Base-by-base conservation (phyloP, 495 filamentous ascomycete genomes). In the Recurvomyces mirabilis region DNA sequence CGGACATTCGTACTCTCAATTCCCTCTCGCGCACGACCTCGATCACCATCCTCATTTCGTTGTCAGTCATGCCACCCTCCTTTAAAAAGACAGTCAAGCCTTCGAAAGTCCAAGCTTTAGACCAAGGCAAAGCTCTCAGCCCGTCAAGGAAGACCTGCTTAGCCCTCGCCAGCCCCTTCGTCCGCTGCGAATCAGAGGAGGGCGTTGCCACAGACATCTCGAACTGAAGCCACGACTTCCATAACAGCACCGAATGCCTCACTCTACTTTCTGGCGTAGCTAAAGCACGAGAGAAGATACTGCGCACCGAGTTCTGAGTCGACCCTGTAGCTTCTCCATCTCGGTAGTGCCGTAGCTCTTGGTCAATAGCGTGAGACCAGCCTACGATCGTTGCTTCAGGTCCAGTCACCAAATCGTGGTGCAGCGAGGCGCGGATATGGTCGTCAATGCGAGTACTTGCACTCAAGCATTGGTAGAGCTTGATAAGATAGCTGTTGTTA, bases 401-500 rank as follows among this genome's bases (percentile, higher is more conserved):
- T 22, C 38, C 47, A 10, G 50, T 51, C 4, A 74, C 58, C 14
- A 74, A 60, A 13, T 65, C 57, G 24, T 71, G 60, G 17, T 67
- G 59, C 28, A 84, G 58, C 15, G 79, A 65, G 5, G 68, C 67
- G 17, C 83, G 74, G 30, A 91, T 70, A 25, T 80, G 80, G 51
- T 89, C 81, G 45, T 82, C 71, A 46, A 94, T 72, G 25, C 72
- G 18, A 21, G 14, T 38, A 13, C 42, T 30, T 2, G 38, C 32
- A 41, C 60, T 53, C 18, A 56, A 57, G 0, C 35, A 46, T 9
- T 72, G 67, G 58, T 79, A 80, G 12, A 88, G 65, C 13, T 72
- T 65, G 38, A 89, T 71, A 49, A 94, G 81, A 26, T 87, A 71
- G 1, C 80, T 84, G 65, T 94, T 94, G 22, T 71, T 65, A 0